Evolutionary conservation across 345 rosid species (phyloP), one percentile per base, ranked within the genome.

Genomic region (Eucalyptus pumila): DNA sequence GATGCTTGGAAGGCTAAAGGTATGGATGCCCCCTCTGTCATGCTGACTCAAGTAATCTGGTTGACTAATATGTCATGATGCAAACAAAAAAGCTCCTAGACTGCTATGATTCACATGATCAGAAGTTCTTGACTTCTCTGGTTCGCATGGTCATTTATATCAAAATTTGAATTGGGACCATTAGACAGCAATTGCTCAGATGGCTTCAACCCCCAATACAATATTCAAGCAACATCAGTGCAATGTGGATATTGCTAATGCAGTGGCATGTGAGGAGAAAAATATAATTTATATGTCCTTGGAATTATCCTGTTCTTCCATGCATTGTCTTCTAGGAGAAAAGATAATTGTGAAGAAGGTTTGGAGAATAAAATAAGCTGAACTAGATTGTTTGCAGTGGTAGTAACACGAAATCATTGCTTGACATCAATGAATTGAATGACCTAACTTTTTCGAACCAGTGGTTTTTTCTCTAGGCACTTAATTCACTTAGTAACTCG

Each of bases 1-100:
- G 99, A 89, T 94, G 96, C 98, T 98, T 56, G 99, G 99, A 81
- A 93, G 99, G 88, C 94, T 98, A 81, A 97, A 98, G 99, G 99
- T 97, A 87, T 51, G 88, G 9, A 69, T 47, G 27, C 85, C 30
- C 47, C 16, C 47, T 76, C 83, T 76, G 24, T 76, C 30, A 40
- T 44, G 15, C 30, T 76, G 85, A 76, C 85, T 76, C 85, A 21
- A 76, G 30, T 40, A 76, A 21, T 11, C 27, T 76, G 45, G 45
- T 23, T 76, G 47, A 40, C 85, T 76, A 40, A 44, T 40, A 40
- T 4, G 27, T 23, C 45, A 11, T 21, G 85, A 21, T 40, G 85
- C 85, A 40, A 76, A 76, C 85, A 40, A 11, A 76, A 40, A 3
- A 21, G 16, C 85, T 76, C 30, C 85, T 76, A 40, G 30, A 76